Conservation (phyloP, 768 basidiomycete genomes). For the Auricularia cornea region DNA sequence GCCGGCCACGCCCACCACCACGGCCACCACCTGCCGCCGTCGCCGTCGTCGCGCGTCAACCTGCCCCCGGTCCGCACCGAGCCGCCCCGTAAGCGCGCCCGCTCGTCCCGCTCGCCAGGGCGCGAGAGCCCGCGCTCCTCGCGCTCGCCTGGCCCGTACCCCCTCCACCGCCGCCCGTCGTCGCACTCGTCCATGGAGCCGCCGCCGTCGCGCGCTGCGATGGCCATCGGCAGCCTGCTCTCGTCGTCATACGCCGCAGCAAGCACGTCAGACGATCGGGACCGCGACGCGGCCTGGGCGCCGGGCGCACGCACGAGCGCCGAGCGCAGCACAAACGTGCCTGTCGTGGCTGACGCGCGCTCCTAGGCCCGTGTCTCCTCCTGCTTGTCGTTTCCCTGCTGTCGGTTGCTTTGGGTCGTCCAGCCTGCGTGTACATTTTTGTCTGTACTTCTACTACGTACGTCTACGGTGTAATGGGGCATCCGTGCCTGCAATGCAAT, state of each 20-base stretch:
- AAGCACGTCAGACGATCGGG: background rate
- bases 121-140: constrained; percentile 20
- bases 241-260: constrained; percentile 23
- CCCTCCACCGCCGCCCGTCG: background rate
- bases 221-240: constrained; percentile 73
- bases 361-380: background rate
- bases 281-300: background rate
- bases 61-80: background rate
- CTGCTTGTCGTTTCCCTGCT: background rate
- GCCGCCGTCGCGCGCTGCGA: constrained; percentile 59
- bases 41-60: background rate
- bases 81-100: constrained; percentile 45
- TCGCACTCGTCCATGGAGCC: constrained; percentile 23
- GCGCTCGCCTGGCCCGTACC: constrained; percentile 2
- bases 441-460: background rate
- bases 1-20: background rate
- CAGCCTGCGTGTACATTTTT: background rate
- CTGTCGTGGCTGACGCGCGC: background rate
- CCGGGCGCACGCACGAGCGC: background rate
- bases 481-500: background rate
- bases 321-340: constrained; percentile 1
- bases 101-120: constrained; percentile 48
- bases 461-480: background rate
- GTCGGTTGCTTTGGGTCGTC: background rate
- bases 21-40: constrained; percentile 3